These are phyloP conservation scores for Ogataea paraovalis DNA, from an alignment of 805 yeast genomes.

Conservation along the genomic window DNA sequence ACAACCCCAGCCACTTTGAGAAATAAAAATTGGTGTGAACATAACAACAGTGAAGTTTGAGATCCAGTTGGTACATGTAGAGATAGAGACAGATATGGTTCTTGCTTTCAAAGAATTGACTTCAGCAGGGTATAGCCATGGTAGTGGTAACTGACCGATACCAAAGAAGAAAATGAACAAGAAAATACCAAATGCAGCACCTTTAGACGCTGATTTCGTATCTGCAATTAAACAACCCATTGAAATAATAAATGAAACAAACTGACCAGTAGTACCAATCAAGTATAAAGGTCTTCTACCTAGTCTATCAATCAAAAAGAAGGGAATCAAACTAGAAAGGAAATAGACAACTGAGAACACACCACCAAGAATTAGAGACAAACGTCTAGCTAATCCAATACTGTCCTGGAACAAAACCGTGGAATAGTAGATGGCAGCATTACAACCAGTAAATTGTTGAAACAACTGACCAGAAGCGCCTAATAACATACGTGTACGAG, in stretches of 20 bases:
- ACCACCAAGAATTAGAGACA: conserved; percentile 59
- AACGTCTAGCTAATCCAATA: conserved; percentile 44
- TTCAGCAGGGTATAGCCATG: conserved; percentile 65
- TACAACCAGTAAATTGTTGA: conserved; percentile 68
- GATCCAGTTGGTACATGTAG: conserved; percentile 66
- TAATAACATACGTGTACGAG: conserved; percentile 34
- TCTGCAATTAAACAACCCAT: conserved; percentile 42
- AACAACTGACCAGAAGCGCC: conserved; percentile 63
- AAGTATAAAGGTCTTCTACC: conserved; percentile 58
- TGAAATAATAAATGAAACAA: conserved; percentile 41
- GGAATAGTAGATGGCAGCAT: conserved; percentile 63
- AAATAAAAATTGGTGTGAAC: conserved; percentile 55
- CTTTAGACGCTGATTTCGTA: conserved; percentile 42
- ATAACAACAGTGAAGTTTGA: conserved; percentile 62
- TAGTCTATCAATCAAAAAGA: conserved; percentile 51
- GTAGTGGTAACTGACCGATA: conserved; percentile 35
- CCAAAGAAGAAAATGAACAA: conserved; percentile 55
- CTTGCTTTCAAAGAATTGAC: conserved; percentile 62
- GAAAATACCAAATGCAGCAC: conserved; percentile 61
- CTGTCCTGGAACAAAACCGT: conserved; percentile 48
- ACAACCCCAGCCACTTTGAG: conserved; percentile 54
- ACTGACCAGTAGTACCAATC: conserved; percentile 46
- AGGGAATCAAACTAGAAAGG: conserved; percentile 53
- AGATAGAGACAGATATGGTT: conserved; percentile 56
- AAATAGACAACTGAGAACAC: conserved; percentile 57